Percentiles rank a stretch among this genome's conserved stretches.
These are phyloP conservation scores for Immersiporthe knoxdaviesiana DNA, from an alignment of 2,329 filamentous ascomycete species.

Conservation along the genomic window DNA sequence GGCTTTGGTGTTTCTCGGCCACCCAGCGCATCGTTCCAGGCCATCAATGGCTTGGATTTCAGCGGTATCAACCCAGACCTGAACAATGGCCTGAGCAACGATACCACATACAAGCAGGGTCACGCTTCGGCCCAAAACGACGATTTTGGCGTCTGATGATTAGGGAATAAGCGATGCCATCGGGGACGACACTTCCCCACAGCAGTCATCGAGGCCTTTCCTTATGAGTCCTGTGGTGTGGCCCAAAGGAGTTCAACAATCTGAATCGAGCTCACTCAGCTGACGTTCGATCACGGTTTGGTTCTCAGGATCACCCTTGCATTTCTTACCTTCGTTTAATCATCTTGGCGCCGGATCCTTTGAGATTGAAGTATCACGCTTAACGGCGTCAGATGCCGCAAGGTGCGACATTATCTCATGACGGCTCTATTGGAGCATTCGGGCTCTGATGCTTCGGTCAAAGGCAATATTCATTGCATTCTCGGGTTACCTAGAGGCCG, in stretches of 20 bases:
- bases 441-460: conserved; percentile 5
- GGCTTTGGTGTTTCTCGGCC: conserved; percentile 20
- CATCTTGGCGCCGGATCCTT: not conserved
- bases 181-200: not conserved
- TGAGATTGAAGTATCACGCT: not conserved
- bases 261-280: not conserved
- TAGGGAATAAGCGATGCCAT: not conserved
- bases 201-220: not conserved
- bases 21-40: conserved; percentile 13
- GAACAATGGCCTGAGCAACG: conserved; percentile 14
- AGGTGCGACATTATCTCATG: not conserved
- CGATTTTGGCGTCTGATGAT: conserved; percentile 21
- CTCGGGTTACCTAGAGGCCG: conserved; percentile 1
- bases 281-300: not conserved
- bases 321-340: not conserved
- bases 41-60: conserved; percentile 15
- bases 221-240: not conserved
- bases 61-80: not conserved
- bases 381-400: not conserved
- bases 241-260: not conserved
- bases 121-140: conserved; percentile 8
- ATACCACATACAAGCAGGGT: conserved; percentile 23
- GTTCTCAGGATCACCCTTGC: conserved; percentile 2
- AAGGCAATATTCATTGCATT: conserved; percentile 1
- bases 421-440: not conserved